Base-by-base conservation (phyloP, 2,329 filamentous ascomycete species). In the Neoascochyta sp. region DNA sequence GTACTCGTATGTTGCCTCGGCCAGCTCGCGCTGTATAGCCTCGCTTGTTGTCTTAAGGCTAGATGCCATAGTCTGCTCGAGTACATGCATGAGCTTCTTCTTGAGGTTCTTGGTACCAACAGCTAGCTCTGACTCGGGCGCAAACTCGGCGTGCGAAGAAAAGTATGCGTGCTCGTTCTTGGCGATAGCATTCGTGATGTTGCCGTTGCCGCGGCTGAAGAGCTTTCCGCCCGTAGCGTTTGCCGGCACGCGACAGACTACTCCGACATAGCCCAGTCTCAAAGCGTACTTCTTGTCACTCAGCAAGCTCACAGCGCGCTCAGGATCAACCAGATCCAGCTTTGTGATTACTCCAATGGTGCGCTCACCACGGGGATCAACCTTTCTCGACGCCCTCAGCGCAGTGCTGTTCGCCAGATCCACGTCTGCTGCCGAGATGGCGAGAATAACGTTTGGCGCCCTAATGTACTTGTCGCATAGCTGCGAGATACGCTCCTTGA, bases 261-360 rank as follows among this genome's bases (percentile, higher is more conserved):
- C 92, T 27, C 92, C 92, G 3, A 98, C 90, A 52, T 98, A 98
- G 3, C 92, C 92, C 3, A 98, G 70, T n/a, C 92, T 78, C 16
- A 98, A 72, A 22, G 92, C 90, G 55, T 98, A 98, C 60, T 96
- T 94, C 57, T 80, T 83, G 60, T 98, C 90, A 15, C 74, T 81
- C 12, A 98, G 71, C 17, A 98, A 86, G 19, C 78, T 74, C 9
- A 78, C 75, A 16, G 89, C 92, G 35, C 90, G 80, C 6, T 72
- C 69, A 3, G 92, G 75, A 47, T 96, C 90, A 6, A 98, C 89
- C 13, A 98, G 73, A 54, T 98, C 92, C 90, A 98, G 95, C 68
- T 98, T 98, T 3, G 92, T 98, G 22, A 98, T 82, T n/a, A 98
- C 92, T 24, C 92, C 92, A 55, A 98, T 98, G 0, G 92, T 98